Evolutionary conservation across 2,329 filamentous ascomycete species (phyloP), one percentile per base, ranked within the genome.

Genomic region (Gyromitra esculenta): DNA sequence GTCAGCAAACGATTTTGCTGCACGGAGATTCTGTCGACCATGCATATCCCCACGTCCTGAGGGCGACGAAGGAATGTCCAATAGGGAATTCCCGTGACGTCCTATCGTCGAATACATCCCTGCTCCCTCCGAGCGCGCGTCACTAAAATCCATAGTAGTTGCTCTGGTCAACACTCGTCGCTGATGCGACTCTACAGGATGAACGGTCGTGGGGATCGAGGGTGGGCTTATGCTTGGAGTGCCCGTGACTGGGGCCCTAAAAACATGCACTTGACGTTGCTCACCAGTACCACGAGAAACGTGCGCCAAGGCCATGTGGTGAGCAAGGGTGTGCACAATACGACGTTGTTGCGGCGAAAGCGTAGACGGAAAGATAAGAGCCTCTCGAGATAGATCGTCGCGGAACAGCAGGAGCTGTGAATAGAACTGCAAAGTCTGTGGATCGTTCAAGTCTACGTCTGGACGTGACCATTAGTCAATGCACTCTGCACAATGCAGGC

Each of bases 1-100:
- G 82, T 99, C 96, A 45, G 95, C 96, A 83, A 97, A 97, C 65
- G 95, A 98, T 86, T 98, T 98, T 78, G 95, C 96, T 37, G 93
- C 93, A 56, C 96, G 91, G 45, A 99, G 89, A 81, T 95, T 95
- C 82, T 93, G 89, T 73, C 87, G 91, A 62, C 92, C 89, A 41
- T 90, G 90, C 75, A 90, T 86, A 79, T 85, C 84, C 57, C 85
- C 86, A 76, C 83, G 84, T 18, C 85, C 85, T 60, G 90, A 89
- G 18, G 89, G 92, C 82, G 93, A 94, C 79, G 93, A 93, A n/a
- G 94, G 90, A 74, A 96, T 90, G 82, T 94, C 92, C 48, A 98
- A 86, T n/a, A 94, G 94, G 39, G 88, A 88, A 11, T 92, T 92
- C 37, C 91, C 91, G 80, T 95, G 93, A 79, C 95, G 90, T 25